Conservation (phyloP, 2,329 filamentous ascomycete species). For the Dendryphion nanum region DNA sequence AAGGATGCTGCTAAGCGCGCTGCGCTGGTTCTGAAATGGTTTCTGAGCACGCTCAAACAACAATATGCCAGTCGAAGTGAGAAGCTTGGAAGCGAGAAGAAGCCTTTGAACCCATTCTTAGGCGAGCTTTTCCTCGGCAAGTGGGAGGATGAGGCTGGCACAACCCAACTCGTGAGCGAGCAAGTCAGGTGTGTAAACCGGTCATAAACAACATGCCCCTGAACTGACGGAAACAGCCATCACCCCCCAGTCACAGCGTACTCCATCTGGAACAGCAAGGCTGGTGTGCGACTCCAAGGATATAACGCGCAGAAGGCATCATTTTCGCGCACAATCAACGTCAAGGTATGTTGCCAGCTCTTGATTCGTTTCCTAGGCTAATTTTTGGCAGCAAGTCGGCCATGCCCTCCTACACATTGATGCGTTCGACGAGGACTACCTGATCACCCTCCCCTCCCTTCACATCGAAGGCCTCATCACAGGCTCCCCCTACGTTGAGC, state of each 20-base stretch:
- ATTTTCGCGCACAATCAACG: conserved; percentile 88
- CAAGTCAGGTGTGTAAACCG: conserved; percentile 69
- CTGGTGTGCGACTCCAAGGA: conserved; percentile 73
- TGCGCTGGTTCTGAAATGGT: conserved; percentile 92
- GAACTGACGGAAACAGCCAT: conserved; percentile 53
- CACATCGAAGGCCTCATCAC: conserved; percentile 94
- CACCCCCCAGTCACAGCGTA: conserved; percentile 96
- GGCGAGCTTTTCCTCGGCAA: conserved; percentile 91
- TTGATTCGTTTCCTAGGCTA: neutral
- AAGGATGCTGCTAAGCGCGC: conserved; percentile 77
- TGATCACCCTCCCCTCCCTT: conserved; percentile 86
- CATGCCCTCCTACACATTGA: conserved; percentile 81
- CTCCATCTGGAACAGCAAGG: conserved; percentile 80
- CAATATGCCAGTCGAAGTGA: conserved; percentile 77
- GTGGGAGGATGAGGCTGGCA: conserved; percentile 81
- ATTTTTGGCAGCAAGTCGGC: conserved; percentile 66
- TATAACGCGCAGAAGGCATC: conserved; percentile 97
- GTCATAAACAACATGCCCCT: too few relatives aligned
- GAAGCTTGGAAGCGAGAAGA: conserved; percentile 87
- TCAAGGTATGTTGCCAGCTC: conserved; percentile 56
- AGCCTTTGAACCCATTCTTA: conserved; percentile 93
- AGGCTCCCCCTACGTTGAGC: conserved; percentile 83
- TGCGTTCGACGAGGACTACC: conserved; percentile 66
- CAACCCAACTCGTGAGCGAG: conserved; percentile 85
- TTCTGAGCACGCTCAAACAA: conserved; percentile 87